Evolutionary conservation across 2,329 filamentous ascomycete species (phyloP), one percentile per base, ranked within the genome.

Genomic region (Colletotrichum somersetense): DNA sequence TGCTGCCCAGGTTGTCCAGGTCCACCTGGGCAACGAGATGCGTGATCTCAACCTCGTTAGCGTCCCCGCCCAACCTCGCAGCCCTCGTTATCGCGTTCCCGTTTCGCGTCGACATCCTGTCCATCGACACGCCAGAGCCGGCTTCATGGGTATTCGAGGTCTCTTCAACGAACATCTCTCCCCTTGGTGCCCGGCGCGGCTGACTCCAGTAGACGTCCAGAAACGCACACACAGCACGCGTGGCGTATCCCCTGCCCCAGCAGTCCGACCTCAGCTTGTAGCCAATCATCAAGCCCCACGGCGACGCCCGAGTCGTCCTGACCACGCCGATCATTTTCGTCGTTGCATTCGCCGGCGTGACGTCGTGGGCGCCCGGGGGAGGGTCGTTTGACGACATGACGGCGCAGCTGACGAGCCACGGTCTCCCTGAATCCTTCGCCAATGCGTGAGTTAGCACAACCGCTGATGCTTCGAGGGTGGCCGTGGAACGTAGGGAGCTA

Each of bases 201-300:
- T 16, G 62, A 7, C 67, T 59, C 67, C 67, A 69, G 55, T 66
- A 69, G 26, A 66, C 26, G 11, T 66, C 20, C 30, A 69, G 1
- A 44, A 69, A 69, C 7, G 46, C 6, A 38, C 55, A 1, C n/a
- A 69, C 44, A 10, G 67, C 62, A 44, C 62, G 52, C 2, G 67
- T 69, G 23, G 67, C 62, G 30, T 66, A 69, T 1, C 67, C 67
- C 3, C 35, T 65, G 8, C 62, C 53, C 67, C 62, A 69, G 44
- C 53, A 69, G 26, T 66, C 53, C 2, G 67, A 69, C 18, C 62
- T 23, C 11, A 66, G 35, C 62, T 69, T 69, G 44, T 66, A 69
- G 20, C 67, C 67, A 1, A 69, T n/a, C 3, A 44, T 59, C 26
- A 69, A 7, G 0, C 62, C 67, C 53, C 44, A 66, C 0, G 20